phyloP scores from a whole-genome alignment of 2,329 filamentous ascomycete genomes.

The Aspergillus melleus region DNA sequence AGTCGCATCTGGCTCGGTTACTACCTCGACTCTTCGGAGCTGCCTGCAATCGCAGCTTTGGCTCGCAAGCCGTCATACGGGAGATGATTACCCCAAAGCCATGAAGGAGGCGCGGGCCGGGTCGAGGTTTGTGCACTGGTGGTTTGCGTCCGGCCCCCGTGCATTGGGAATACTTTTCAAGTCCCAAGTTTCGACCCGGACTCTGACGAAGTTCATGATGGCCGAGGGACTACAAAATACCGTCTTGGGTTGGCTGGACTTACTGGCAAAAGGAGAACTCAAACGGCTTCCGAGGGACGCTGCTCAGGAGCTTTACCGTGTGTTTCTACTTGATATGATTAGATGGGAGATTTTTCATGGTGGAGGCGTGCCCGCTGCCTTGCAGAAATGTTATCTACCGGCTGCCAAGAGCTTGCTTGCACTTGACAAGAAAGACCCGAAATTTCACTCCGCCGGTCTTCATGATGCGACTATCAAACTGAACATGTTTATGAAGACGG shows the following conservation, averaged over 20 bases:
- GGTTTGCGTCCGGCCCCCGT: slow-evolving; percentile 37
- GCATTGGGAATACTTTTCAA: slow-evolving; percentile 32
- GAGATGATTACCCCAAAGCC: slow-evolving; percentile 21
- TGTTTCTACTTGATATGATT: slow-evolving; percentile 33
- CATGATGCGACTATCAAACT: slow-evolving; percentile 14
- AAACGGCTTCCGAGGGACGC: slow-evolving; percentile 23
- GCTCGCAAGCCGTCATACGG: slow-evolving; percentile 24
- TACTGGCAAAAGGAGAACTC: slow-evolving; percentile 27
- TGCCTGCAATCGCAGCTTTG: slow-evolving; percentile 37
- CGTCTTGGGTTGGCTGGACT: slow-evolving; percentile 37
- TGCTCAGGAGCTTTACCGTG: slow-evolving; percentile 23
- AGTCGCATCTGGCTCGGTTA: slow-evolving; percentile 39
- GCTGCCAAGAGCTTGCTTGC: slow-evolving; percentile 22
- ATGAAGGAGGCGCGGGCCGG: slow-evolving; percentile 38
- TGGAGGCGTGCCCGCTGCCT: slow-evolving; percentile 30
- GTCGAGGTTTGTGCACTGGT: slow-evolving; percentile 40
- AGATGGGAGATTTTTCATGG: slow-evolving; percentile 32
- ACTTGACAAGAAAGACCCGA: slow-evolving; percentile 5
- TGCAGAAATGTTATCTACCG: slow-evolving; percentile 31
- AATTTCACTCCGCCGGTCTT: slow-evolving; percentile 21
- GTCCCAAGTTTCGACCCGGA: slow-evolving; percentile 22
- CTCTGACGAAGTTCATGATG: slow-evolving; percentile 41
- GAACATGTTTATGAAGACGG: too few relatives aligned
- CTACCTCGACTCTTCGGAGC: slow-evolving; percentile 20
- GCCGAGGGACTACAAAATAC: slow-evolving; percentile 37